phyloP scores from a whole-genome alignment of 345 rosid genomes.

The Nephelium lappaceum region DNA sequence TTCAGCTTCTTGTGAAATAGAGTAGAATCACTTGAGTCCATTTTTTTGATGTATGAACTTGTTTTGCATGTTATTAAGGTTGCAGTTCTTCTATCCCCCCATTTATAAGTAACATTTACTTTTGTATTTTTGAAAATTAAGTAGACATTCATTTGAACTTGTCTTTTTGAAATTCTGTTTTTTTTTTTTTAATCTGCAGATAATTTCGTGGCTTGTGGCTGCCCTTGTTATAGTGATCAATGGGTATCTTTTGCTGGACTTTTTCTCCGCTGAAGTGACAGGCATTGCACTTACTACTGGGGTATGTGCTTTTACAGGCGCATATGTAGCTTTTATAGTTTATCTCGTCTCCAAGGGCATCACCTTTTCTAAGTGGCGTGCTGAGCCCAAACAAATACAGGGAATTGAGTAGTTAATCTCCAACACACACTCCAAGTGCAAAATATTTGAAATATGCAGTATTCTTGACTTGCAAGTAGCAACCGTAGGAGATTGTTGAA shows the following conservation, averaged over 20 bases:
- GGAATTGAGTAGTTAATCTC: constrained; percentile 25
- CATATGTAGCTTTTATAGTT: constrained; percentile 67
- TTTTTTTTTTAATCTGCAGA: constrained; percentile 37
- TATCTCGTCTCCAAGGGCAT: constrained; percentile 63
- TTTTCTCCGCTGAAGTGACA: constrained; percentile 64
- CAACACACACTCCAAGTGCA: neutral
- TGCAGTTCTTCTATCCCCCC: neutral
- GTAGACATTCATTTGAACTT: neutral
- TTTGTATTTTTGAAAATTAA: neutral
- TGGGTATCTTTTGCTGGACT: constrained; percentile 78
- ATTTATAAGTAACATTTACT: neutral
- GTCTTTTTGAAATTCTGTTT: neutral
- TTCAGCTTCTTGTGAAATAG: neutral
- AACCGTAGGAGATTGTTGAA: neutral
- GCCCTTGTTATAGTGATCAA: constrained; percentile 81
- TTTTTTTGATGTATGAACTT: neutral
- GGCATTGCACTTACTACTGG: constrained; percentile 42
- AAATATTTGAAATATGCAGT: neutral
- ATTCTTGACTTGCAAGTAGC: neutral
- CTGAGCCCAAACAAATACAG: constrained; percentile 30
- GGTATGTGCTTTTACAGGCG: constrained; percentile 45
- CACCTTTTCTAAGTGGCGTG: constrained; percentile 38
- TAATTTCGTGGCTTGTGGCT: constrained; percentile 79
- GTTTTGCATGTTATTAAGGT: neutral
- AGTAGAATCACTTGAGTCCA: neutral